These are phyloP conservation scores for Pythium vanterpoolii DNA, from an alignment of 352 stramenopile species.

Conservation along the genomic window DNA sequence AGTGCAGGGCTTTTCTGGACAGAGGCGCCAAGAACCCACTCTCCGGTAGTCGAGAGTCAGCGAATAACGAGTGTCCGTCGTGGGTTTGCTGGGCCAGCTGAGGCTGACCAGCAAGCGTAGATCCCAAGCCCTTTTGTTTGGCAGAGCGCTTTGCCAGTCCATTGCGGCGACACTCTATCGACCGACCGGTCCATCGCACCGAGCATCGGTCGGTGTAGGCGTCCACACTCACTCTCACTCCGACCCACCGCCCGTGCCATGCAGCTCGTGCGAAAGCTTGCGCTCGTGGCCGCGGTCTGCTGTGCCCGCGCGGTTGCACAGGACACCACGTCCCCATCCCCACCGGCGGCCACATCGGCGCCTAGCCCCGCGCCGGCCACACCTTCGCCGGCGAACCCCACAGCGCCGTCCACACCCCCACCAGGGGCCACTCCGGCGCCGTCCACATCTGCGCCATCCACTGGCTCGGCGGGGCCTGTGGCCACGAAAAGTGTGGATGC, in stretches of 20 bases:
- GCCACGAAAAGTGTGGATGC: background rate
- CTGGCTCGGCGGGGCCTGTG: background rate
- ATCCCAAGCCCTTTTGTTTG: constrained; percentile 1
- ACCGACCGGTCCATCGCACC: background rate
- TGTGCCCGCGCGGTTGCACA: background rate
- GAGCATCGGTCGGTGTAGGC: background rate
- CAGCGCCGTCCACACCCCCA: background rate
- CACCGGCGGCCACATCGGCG: constrained; percentile 1
- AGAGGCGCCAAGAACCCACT: background rate
- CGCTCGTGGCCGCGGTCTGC: constrained; percentile 7
- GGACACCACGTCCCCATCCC: background rate
- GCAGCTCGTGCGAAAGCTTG: constrained; percentile 18
- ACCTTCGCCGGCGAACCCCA: background rate
- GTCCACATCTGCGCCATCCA: background rate
- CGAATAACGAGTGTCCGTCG: background rate
- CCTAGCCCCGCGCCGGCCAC: background rate
- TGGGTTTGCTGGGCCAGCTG: background rate
- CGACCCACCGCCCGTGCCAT: constrained; percentile 1
- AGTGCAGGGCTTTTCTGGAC: constrained; percentile 8
- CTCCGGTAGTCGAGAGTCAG: constrained; percentile 16
- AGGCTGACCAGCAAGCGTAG: background rate
- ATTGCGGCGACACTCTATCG: too few relatives aligned
- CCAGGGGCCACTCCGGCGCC: background rate
- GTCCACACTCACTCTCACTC: background rate
- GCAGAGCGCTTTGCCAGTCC: background rate